Evolutionary conservation across 192 early-diverging fungal species (phyloP).

Genomic region (Phlyctochytrium bullatum): DNA sequence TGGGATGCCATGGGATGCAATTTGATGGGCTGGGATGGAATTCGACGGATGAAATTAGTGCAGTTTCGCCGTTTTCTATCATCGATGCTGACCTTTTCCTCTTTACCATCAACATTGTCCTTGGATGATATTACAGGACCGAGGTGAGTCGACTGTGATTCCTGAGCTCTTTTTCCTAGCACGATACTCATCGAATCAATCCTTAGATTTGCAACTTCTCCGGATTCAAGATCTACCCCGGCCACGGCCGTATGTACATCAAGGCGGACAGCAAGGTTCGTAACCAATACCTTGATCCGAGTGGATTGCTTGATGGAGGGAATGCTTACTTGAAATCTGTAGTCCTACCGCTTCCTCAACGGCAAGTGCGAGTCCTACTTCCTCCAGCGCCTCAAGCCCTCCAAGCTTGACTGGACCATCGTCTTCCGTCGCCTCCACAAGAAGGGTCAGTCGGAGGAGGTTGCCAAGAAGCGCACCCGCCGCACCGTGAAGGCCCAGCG

Average conservation of each 20-base stretch:
- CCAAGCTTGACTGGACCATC: conserved; percentile 95
- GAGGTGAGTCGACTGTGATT: not conserved
- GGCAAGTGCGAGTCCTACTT: conserved; percentile 97
- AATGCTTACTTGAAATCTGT: conserved; percentile 2
- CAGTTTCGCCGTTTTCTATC: too few species aligned
- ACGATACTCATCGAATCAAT: not conserved
- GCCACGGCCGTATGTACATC: conserved; percentile 93
- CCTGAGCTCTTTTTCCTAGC: too few species aligned
- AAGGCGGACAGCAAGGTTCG: conserved; percentile 84
- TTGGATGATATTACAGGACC: not conserved
- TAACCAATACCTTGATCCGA: conserved; percentile 5
- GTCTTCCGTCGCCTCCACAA: conserved; percentile 98
- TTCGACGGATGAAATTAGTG: too few species aligned
- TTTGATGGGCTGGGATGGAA: too few species aligned
- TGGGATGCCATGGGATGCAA: too few species aligned
- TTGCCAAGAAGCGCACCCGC: conserved; percentile 93
- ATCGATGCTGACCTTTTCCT: not conserved
- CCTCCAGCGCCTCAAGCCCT: conserved; percentile 95
- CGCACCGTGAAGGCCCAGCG: conserved; percentile 95
- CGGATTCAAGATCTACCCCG: conserved; percentile 99
- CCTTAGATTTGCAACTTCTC: conserved; percentile 84
- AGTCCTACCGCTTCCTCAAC: conserved; percentile 95
- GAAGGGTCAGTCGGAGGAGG: conserved; percentile 97
- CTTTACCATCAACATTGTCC: not conserved
- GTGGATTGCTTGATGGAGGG: not conserved